Conservation (phyloP, 2,329 filamentous ascomycete species). For the Colletotrichum graminicola region DNA sequence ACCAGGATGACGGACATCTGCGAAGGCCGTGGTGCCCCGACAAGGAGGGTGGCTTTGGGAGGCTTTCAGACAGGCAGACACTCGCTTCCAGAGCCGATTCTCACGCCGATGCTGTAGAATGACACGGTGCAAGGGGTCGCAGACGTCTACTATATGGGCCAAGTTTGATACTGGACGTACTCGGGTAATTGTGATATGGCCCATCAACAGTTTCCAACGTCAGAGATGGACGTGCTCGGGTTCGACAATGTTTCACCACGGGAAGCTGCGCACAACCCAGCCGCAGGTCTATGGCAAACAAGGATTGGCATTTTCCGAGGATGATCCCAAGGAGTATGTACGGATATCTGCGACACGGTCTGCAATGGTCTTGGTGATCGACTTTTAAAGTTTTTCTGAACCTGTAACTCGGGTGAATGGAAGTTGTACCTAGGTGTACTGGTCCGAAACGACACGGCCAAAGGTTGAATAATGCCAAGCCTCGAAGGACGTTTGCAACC, state of each 20-base stretch:
- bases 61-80: conserved; percentile 9
- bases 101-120: neutral
- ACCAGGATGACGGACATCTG: neutral
- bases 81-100: neutral
- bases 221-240: neutral
- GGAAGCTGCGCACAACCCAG: neutral
- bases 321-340: neutral
- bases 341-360: neutral
- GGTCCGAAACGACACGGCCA: neutral
- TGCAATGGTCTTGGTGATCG: neutral
- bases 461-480: conserved; percentile 13
- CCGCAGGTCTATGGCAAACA: neutral
- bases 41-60: conserved; percentile 11
- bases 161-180: neutral
- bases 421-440: neutral
- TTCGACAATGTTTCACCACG: neutral
- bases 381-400: neutral
- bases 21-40: neutral
- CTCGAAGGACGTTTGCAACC: too few species aligned
- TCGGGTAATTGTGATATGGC: neutral
- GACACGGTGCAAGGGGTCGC: neutral
- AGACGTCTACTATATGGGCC: conserved; percentile 4
- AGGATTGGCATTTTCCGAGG: neutral
- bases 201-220: neutral
- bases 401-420: neutral